These are phyloP conservation scores for Diaporthe amygdali DNA, from an alignment of 2,329 filamentous ascomycete genomes.

Conservation along the genomic window DNA sequence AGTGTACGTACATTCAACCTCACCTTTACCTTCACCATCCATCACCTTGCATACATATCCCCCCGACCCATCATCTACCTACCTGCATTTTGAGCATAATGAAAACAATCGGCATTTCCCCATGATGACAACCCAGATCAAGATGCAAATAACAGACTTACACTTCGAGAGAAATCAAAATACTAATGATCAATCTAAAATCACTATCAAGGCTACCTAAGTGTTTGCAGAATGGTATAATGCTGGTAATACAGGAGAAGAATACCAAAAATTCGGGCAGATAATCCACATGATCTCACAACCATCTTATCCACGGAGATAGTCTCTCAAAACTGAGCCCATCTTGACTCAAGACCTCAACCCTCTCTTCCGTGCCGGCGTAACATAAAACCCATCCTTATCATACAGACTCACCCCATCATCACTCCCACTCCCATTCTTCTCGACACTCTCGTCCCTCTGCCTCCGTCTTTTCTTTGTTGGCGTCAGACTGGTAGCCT, in stretches of 20 bases:
- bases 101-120: neutral
- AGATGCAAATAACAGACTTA: too few species aligned
- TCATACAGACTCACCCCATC: conserved; percentile 52
- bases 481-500: neutral
- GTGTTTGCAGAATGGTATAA: neutral
- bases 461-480: neutral
- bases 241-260: conserved; percentile 5
- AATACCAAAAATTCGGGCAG: neutral
- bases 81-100: neutral
- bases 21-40: neutral
- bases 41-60: too few species aligned
- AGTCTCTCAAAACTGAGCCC: neutral
- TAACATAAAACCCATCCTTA: conserved; percentile 50
- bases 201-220: neutral
- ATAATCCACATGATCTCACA: neutral
- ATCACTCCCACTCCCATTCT: conserved; percentile 32
- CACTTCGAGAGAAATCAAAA: neutral
- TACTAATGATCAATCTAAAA: neutral
- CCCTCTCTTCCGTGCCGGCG: conserved; percentile 39
- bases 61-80: neutral
- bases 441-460: neutral
- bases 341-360: neutral
- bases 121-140: neutral
- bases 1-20: neutral
- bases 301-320: neutral